Base-by-base conservation (phyloP, 805 yeast species). In the Lipomyces spencermartinsiae region DNA sequence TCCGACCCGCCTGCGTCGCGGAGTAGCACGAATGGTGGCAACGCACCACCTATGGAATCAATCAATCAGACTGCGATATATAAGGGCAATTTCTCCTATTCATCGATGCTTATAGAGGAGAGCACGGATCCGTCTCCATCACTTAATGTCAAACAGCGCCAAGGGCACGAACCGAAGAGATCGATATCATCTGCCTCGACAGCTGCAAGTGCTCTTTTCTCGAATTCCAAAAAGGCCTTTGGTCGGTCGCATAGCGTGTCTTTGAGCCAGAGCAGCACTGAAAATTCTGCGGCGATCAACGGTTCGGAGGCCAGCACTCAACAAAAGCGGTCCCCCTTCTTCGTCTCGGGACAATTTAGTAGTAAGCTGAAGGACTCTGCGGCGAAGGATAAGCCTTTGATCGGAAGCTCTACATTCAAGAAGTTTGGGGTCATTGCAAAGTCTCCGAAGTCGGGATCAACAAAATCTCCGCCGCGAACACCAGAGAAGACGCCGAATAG, bases 141-240 rank as follows among this genome's bases (percentile, higher is more conserved):
- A 43, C 49, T 16, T 6, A 19, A 8, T 14, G 49, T n/a, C n/a
- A 43, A 43, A 6, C 19, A n/a, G 49, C 22, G 22, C 37, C 10
- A 34, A 25, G 25, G 59, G 19, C 69, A 66, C 58, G 59, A 43
- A 31, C 56, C 64, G 19, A 65, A 61, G 29, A 59, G 69, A 14
- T 66, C 69, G 19, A 39, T 66, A 22, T 66, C 69, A 14, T 62
- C 69, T 22, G 65, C 58, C 14, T 66, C 69, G 63, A 14, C 25
- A 9, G 49, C 22, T 37, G 43, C 43, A 37, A 37, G 43, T 43
- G 25, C 49, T 6, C 22, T n/a, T 43, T 16, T 43, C 9, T 43
- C 49, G 49, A 43, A 43, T 43, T 43, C 49, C 22, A 43, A 43
- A 9, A 43, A 43, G 9, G 9, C 49, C 2, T 16, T 43, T n/a